Conservation (phyloP, 169 alveolate species). For the Plasmodium berghei region DNA sequence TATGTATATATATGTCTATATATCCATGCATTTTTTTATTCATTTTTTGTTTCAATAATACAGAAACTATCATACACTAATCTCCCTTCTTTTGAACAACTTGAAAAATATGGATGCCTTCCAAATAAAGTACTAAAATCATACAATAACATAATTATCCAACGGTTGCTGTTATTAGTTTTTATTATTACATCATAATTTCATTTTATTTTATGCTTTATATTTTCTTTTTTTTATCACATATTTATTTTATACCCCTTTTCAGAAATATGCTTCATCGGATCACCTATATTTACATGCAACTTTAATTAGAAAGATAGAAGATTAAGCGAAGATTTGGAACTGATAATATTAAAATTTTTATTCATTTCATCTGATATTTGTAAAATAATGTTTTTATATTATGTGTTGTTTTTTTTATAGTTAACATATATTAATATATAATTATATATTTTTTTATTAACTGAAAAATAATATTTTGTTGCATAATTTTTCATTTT, state of each 20-base stretch:
- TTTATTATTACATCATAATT: neutral
- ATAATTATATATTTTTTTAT: neutral
- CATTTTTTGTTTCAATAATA: neutral
- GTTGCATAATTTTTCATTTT: too few species aligned
- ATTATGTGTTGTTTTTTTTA: too few species aligned
- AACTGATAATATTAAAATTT: neutral
- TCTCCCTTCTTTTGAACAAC: conserved; percentile 42
- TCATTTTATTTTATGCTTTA: conserved; percentile 4
- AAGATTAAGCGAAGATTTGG: conserved; percentile 1
- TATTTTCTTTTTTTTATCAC: neutral
- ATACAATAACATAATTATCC: neutral
- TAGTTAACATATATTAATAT: neutral
- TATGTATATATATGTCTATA: neutral
- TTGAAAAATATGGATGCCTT: conserved; percentile 62
- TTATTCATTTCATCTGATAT: neutral
- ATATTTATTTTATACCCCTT: neutral
- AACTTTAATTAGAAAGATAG: conserved; percentile 44
- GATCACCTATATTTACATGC: conserved; percentile 75
- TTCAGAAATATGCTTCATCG: conserved; percentile 55
- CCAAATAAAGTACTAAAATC: conserved; percentile 44
- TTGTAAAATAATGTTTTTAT: conserved; percentile 9
- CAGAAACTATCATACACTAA: conserved; percentile 57
- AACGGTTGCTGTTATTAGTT: neutral
- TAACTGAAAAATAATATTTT: too few species aligned
- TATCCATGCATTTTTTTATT: conserved; percentile 17